These are phyloP conservation scores for Cardamine chenopodiifolia DNA, from an alignment of 345 rosid genomes.

Conservation along the genomic window DNA sequence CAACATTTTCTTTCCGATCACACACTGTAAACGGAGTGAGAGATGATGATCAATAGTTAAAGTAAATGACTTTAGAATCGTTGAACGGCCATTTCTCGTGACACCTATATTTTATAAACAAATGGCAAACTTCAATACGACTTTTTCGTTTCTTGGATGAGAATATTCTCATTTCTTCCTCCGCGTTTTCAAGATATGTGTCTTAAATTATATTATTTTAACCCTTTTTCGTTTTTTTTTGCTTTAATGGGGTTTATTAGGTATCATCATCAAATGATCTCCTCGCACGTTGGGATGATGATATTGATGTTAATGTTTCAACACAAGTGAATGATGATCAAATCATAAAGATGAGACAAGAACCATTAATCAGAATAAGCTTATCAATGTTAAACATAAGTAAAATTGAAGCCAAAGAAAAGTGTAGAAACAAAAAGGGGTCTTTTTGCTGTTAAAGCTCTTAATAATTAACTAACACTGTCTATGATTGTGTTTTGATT, in stretches of 20 bases:
- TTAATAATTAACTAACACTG: constrained; percentile 26
- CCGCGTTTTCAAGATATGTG: constrained; percentile 8
- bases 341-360: background rate
- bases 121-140: constrained; percentile 14
- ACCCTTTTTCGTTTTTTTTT: too few relatives aligned
- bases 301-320: background rate
- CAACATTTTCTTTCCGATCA: constrained; percentile 54
- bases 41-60: constrained; percentile 1
- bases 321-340: background rate
- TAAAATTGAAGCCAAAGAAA: constrained; percentile 19
- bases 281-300: background rate
- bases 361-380: constrained; percentile 13
- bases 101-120: constrained; percentile 3
- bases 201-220: too few relatives aligned
- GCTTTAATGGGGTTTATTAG: background rate
- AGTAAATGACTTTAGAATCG: constrained; percentile 29
- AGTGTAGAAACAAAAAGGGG: constrained; percentile 17
- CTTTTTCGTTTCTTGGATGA: constrained; percentile 12
- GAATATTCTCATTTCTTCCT: constrained; percentile 22
- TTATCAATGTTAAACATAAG: constrained; percentile 14
- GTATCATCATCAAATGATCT: background rate
- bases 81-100: constrained; percentile 24
- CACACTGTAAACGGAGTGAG: constrained; percentile 16
- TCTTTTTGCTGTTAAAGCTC: constrained; percentile 21
- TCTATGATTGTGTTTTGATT: constrained; percentile 24